A percentile compares a stretch with the other conserved stretches of the same genome.
phyloP scores from a whole-genome alignment of 805 yeast genomes.

The Yarrowia osloensis region DNA sequence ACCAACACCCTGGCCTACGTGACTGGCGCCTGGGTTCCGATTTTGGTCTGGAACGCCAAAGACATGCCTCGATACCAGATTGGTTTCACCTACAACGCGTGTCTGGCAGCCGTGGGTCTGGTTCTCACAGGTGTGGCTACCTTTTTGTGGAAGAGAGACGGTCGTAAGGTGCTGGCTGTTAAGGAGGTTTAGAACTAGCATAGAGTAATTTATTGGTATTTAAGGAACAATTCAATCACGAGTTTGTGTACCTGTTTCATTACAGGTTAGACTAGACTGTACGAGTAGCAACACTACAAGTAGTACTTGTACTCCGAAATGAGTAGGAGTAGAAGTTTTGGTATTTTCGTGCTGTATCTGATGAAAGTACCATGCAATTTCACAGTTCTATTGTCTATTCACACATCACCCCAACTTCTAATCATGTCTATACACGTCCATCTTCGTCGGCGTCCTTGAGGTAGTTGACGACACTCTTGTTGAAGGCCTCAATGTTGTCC shows the following conservation, averaged over 20 bases:
- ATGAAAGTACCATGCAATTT: no score
- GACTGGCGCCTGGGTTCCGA: constrained; percentile 19
- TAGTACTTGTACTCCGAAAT: no score
- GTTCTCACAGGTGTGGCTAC: background rate
- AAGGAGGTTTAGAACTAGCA: background rate
- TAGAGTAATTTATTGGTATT: background rate
- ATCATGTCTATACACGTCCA: background rate
- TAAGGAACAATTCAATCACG: no score
- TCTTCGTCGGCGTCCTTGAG: constrained; percentile 28
- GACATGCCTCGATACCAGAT: constrained; percentile 27
- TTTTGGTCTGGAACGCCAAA: constrained; percentile 17
- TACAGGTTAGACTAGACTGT: no score
- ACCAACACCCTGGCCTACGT: constrained; percentile 15
- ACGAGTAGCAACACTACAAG: no score
- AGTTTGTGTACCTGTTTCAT: no score
- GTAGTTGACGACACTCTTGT: constrained; percentile 38
- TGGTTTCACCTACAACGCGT: constrained; percentile 19
- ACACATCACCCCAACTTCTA: no score
- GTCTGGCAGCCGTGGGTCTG: background rate
- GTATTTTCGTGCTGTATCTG: no score
- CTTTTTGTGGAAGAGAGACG: constrained; percentile 3
- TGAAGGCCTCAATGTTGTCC: constrained; percentile 62
- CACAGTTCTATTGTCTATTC: background rate
- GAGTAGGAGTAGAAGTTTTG: no score
- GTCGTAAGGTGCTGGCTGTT: background rate